These are phyloP conservation scores for Bjerkandera adusta DNA, from an alignment of 1,284 basidiomycete genomes.

Conservation along the genomic window DNA sequence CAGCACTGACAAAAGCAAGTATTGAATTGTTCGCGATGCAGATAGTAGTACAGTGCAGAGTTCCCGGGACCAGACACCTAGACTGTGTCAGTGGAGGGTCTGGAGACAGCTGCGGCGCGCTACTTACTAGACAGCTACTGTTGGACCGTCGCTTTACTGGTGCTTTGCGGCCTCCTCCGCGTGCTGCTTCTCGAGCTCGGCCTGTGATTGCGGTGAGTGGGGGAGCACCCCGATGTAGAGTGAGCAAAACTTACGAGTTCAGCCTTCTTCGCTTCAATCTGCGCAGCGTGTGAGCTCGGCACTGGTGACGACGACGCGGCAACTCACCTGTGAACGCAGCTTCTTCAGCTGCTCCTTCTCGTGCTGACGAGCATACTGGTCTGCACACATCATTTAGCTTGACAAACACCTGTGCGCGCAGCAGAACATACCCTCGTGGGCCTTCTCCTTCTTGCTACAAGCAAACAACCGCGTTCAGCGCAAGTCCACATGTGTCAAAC, in stretches of 20 bases:
- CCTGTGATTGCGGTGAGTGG: conserved; percentile 20
- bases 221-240: not conserved
- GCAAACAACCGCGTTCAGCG: conserved; percentile 12
- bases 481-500: conserved; percentile 20
- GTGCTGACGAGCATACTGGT: conserved; percentile 56
- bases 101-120: no score
- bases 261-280: conserved; percentile 58
- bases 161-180: conserved; percentile 22
- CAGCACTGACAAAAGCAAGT: no score
- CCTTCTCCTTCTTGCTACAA: conserved; percentile 69
- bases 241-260: conserved; percentile 47
- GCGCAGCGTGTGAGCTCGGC: conserved; percentile 6
- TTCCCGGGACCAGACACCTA: no score
- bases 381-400: conserved; percentile 30
- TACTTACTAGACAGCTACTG: no score
- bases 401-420: conserved; percentile 11
- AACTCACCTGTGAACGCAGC: conserved; percentile 51
- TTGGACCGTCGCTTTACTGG: no score
- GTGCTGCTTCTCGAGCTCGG: conserved; percentile 38
- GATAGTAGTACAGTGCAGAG: no score
- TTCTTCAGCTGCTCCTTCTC: conserved; percentile 57
- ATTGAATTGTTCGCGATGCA: no score
- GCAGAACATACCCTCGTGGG: conserved; percentile 64
- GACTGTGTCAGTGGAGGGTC: no score
- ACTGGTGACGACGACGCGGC: not conserved